Evolutionary conservation across 441 rosid genomes (phyloP).

Genomic region (Gossypium gossypioides): DNA sequence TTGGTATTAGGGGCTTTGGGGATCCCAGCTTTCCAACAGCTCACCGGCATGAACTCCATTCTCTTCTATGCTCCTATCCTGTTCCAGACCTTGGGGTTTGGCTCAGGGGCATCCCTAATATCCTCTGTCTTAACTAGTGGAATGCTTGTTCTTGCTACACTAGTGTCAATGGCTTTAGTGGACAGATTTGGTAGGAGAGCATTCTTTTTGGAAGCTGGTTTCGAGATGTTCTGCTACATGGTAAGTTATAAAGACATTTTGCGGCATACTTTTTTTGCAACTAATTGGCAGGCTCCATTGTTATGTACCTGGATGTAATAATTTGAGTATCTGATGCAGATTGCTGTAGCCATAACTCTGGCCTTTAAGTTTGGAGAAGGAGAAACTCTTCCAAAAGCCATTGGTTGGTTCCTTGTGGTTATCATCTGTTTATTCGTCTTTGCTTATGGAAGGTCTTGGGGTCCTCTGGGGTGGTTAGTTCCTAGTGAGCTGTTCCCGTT

Average conservation of each 20-base stretch:
- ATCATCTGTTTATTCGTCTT: constrained; percentile 60
- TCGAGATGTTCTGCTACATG: constrained; percentile 62
- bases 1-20: constrained; percentile 69
- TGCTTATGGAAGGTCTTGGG: constrained; percentile 92
- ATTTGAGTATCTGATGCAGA: constrained; percentile 24
- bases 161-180: constrained; percentile 61
- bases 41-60: constrained; percentile 82
- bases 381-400: constrained; percentile 31
- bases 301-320: not conserved
- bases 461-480: constrained; percentile 87
- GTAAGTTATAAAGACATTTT: constrained; percentile 20
- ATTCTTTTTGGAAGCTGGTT: constrained; percentile 81
- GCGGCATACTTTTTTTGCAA: not conserved
- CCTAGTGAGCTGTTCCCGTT: constrained; percentile 77
- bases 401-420: constrained; percentile 51
- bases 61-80: constrained; percentile 82
- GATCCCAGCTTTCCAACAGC: constrained; percentile 75
- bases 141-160: constrained; percentile 50
- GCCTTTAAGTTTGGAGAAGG: constrained; percentile 67
- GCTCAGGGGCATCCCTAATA: constrained; percentile 50
- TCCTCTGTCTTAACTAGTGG: constrained; percentile 54
- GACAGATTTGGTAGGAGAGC: constrained; percentile 67
- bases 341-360: constrained; percentile 49
- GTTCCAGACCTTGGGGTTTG: constrained; percentile 77
- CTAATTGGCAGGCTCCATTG: not conserved